Evolutionary conservation across 169 alveolate genomes (phyloP), one percentile per base, ranked within the genome.

Genomic region (Babesia bigemina): DNA sequence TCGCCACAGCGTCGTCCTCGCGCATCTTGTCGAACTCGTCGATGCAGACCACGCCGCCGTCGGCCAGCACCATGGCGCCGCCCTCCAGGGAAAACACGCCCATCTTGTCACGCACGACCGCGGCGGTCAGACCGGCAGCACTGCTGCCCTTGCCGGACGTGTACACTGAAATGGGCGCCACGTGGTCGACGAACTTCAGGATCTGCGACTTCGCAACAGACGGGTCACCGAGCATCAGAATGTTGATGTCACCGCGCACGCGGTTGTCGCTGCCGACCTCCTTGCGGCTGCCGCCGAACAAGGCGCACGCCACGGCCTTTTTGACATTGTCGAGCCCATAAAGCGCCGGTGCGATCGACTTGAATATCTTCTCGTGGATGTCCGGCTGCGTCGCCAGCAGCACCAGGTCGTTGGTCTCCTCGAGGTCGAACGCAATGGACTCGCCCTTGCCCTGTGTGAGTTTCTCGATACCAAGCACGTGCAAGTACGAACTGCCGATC

Each of bases 21-120:
- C 99, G 91, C 99, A 98, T 98, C 91, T 98, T 98, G 88, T 98
- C 99, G 87, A 98, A 98, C 91, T 98, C 99, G 87, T 98, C 99
- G 39, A 98, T 97, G 82, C 99, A 98, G 8, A 98, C 99, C 36
- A 98, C 99, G 21, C 97, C 99, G 26, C 99, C 99, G 87, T 95
- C 99, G 6, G 99, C 99, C 50, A 98, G 91, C 44, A 98, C 99
- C 99, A 98, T 96, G 24, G 99, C 99, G 22, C 99, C 99, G 21
- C 99, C 99, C 85, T 98, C 99, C 61, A 98, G 88, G 60, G 98
- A 95, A 79, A 97, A 97, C 73, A 88, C 92, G 4, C 93, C 93
- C 82, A 70, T 84, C 47, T 84, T 71, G 48, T 86, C 97, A 76
- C 94, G 94, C 28, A 97, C 94, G n/a, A 98, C 97, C 52, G 99